phyloP scores from a whole-genome alignment of 768 basidiomycete species.

The Kwoniella newhampshirensis region DNA sequence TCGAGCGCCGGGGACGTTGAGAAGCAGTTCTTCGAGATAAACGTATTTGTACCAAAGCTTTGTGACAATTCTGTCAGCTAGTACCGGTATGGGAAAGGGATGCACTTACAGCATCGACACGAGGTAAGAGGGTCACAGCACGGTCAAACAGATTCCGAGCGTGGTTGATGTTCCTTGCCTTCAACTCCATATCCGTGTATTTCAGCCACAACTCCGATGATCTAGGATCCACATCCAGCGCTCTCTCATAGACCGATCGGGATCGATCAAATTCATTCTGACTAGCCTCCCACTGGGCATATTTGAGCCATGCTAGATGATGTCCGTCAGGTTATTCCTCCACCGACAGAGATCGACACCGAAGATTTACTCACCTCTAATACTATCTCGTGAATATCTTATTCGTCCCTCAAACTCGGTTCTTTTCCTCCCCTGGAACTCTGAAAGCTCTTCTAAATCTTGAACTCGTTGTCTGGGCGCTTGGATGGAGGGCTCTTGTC shows the following conservation, averaged over 20 bases:
- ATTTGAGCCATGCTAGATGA: slow-evolving; percentile 57
- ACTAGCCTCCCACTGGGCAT: slow-evolving; percentile 71
- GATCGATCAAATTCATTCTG: slow-evolving; percentile 96
- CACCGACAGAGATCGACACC: too few relatives aligned
- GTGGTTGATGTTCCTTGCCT: slow-evolving; percentile 95
- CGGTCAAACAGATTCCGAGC: slow-evolving; percentile 96
- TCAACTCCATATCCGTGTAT: slow-evolving; percentile 96
- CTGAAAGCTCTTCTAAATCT: slow-evolving; percentile 82
- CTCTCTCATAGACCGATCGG: slow-evolving; percentile 92
- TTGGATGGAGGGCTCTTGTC: slow-evolving; percentile 86
- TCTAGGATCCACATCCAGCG: slow-evolving; percentile 89
- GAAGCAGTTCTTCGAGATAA: slow-evolving; percentile 92
- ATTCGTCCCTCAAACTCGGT: slow-evolving; percentile 82
- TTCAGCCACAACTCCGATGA: slow-evolving; percentile 75
- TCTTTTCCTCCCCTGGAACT: slow-evolving; percentile 80
- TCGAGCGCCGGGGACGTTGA: slow-evolving; percentile 92
- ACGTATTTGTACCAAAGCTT: slow-evolving; percentile 99
- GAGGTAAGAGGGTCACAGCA: slow-evolving; percentile 91
- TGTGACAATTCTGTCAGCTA: background rate
- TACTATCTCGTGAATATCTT: slow-evolving; percentile 53
- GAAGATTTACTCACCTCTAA: slow-evolving; percentile 43
- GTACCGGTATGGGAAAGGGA: too few relatives aligned
- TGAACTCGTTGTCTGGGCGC: slow-evolving; percentile 94
- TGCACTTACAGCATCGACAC: slow-evolving; percentile 67
- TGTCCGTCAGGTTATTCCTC: background rate